phyloP scores from a whole-genome alignment of 805 yeast species.

The Spathaspora gorwiae region DNA sequence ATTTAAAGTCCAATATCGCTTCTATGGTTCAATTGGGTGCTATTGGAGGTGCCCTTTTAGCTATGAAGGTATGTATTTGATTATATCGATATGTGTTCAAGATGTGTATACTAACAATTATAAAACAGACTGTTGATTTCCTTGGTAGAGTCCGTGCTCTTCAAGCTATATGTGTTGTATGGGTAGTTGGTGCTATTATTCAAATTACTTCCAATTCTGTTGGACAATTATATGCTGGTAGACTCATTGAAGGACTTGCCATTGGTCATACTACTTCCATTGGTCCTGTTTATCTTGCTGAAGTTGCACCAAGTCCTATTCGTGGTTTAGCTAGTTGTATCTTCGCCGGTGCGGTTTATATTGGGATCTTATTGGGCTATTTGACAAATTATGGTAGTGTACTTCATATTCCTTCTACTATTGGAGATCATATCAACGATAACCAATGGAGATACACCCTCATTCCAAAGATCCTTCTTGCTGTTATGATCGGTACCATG shows the following conservation, averaged over 20 bases:
- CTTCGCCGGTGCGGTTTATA: constrained; percentile 54
- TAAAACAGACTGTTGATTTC: constrained; percentile 38
- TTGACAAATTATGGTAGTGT: constrained; percentile 33
- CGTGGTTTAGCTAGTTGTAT: constrained; percentile 48
- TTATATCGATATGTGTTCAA: background rate
- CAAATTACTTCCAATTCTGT: constrained; percentile 41
- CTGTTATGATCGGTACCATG: constrained; percentile 38
- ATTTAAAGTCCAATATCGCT: constrained; percentile 46
- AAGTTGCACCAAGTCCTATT: constrained; percentile 46
- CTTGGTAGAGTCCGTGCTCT: constrained; percentile 47
- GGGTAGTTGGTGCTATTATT: constrained; percentile 43
- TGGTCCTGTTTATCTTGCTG: constrained; percentile 47
- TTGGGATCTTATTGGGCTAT: constrained; percentile 46
- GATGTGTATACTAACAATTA: constrained; percentile 8
- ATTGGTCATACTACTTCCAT: constrained; percentile 51
- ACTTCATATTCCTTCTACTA: constrained; percentile 10
- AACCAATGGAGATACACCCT: constrained; percentile 51
- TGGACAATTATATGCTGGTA: constrained; percentile 50
- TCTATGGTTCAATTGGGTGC: constrained; percentile 56
- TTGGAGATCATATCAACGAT: constrained; percentile 5
- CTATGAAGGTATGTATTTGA: constrained; percentile 4
- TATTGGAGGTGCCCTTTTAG: constrained; percentile 43
- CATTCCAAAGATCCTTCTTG: constrained; percentile 41
- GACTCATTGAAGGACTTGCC: constrained; percentile 49
- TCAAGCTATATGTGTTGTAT: constrained; percentile 36